These are phyloP conservation scores for Pinus taeda DNA, from an alignment of 75 land plant genomes.

Conservation along the genomic window DNA sequence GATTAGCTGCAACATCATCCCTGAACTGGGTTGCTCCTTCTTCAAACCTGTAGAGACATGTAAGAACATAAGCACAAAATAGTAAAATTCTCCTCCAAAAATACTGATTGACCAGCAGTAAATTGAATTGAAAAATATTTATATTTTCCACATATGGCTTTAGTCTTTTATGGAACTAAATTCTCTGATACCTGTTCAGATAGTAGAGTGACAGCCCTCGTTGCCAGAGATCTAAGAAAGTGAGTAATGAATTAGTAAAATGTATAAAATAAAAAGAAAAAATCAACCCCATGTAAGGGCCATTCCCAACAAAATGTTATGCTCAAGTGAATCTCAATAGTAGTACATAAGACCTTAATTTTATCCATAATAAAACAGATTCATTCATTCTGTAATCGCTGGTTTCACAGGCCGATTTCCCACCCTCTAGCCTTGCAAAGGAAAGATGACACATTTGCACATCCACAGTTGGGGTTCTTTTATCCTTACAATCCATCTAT, in stretches of 20 bases:
- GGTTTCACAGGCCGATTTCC: no score
- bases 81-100: neutral
- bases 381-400: no score
- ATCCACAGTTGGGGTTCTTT: no score
- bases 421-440: no score
- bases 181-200: slow-evolving; percentile 54
- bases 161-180: neutral
- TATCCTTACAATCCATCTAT: neutral
- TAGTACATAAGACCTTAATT: neutral
- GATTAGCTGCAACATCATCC: slow-evolving; percentile 87
- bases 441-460: no score
- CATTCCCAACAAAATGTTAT: neutral
- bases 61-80: slow-evolving; percentile 3
- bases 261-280: neutral
- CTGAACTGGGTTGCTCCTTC: slow-evolving; percentile 88
- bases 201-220: slow-evolving; percentile 88
- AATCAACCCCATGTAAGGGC: neutral
- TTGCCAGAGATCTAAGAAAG: slow-evolving; percentile 86
- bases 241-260: slow-evolving; percentile 6
- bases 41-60: slow-evolving; percentile 47
- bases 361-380: no score
- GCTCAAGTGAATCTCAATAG: neutral
- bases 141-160: neutral
- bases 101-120: slow-evolving; percentile 5
- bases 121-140: neutral